Evolutionary conservation across 345 rosid species (phyloP), one percentile per base, ranked within the genome.

Genomic region (Bretschneidera sinensis): DNA sequence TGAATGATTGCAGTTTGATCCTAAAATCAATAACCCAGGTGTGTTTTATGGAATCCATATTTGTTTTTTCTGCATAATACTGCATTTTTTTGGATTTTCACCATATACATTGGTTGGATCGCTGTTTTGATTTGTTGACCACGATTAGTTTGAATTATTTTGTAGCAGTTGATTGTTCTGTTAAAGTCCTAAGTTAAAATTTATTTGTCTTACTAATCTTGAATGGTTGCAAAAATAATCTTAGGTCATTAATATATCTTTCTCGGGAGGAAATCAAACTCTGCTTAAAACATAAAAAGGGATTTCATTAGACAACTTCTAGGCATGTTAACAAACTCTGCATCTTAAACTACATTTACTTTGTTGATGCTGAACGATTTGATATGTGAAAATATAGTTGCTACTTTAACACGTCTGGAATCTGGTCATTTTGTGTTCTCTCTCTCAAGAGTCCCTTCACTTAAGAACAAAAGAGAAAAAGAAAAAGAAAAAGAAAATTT

Each of bases 1-100:
- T 85, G 79, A 92, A 87, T 61, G 98, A 92, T 63, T 92, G 98
- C 85, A 80, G 85, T 78, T 77, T 70, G 57, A 85, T 84, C 60
- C 71, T 89, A 48, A 84, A 80, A 62, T 79, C 92, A 54, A 51
- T 79, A 21, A 68, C 77, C 67, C 83, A 81, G 97, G 98, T 89
- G 56, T 55, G 67, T 71, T 45, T 55, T 43, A 24, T 39, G 31
- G 62, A 73, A 60, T 59, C 45, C 47, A 49, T 52, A 17, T 20
- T 24, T 35, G 59, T 54, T 18, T 60, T 55, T 53, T 39, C 45
- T 13, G 4, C 10, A 11, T 39, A 28, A 39, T 39, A 39, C 11
- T 39, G 15, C 45, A 7, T 11, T 39, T 39, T 39, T 14, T 39
- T 5, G 45, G 1, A 39, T 39, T 5, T 39, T 39, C 15, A 11